Base-by-base conservation (phyloP, 192 early-diverging fungal species). In the Coemansia sp. region DNA sequence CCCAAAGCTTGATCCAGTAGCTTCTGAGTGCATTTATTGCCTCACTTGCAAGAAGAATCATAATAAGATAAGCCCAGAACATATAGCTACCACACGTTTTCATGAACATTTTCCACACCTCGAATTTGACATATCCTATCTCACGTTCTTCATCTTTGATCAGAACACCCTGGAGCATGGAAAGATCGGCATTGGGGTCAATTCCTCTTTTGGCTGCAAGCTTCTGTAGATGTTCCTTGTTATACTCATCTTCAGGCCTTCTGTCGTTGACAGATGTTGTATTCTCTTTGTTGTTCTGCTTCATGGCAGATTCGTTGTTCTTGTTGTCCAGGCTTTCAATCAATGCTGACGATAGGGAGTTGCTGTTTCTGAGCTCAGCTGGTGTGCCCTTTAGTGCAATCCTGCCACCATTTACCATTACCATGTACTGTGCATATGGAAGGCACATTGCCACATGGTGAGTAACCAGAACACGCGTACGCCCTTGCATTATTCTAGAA, bases 401-500 rank as follows among this genome's bases (percentile, higher is more conserved):
- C 41, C 87, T 64, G 12, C 81, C 68, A 8, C 85, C 78, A 8
- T 65, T 37, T 0, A 87, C 80, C 8, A 69, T 72, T 26, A 26
- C 26, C 3, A 26, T 26, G 26, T 26, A 26, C 26, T 26, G 26
- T 0, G 67, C 74, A 21, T 85, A 85, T 54, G 75, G 68, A 41
- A 91, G 68, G 39, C 86, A 87, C 60, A 90, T 58, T 21, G 87
- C 77, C 19, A 91, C 88, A 40, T 91, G 88, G 69, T 97, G 96
- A 1, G 94, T 94, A n/a, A 95, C 94, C 32, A 98, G 78, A 22
- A 98, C 73, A 6, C 89, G 70, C 0, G 96, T 98, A 18, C 93
- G 85, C 39, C 85, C 82, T 3, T 64, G 61, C 84, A 98, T 82
- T 85, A 86, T 21, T 64, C 41, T 42, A 26, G 26, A 26, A 26